Evolutionary conservation across 2,329 filamentous ascomycete species (phyloP), one percentile per base, ranked within the genome.

Genomic region (Talaromyces pinophilus): DNA sequence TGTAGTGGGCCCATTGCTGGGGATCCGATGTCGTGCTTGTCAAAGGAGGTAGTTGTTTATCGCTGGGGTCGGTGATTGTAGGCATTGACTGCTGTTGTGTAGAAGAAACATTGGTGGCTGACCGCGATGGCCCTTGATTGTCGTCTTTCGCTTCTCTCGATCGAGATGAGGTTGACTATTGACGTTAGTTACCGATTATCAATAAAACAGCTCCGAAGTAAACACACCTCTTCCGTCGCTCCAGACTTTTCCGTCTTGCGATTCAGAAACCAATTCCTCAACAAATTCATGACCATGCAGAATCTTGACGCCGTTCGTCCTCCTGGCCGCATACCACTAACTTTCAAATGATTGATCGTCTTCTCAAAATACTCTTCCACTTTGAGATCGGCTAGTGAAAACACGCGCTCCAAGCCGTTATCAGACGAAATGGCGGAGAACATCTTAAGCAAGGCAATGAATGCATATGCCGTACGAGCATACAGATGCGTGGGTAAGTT

Each of bases 371-470:
- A 90, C 63, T 86, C 81, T 69, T 87, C 84, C 17, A 85, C 80
- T 67, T 88, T 87, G 79, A 94, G 85, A 69, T 88, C 84, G 64
- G 89, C 85, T 69, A 86, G 86, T 70, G 88, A 84, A 69, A 94
- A 88, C 19, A 93, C 85, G 67, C 86, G 85, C n/a, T 87, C 88
- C 1, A 93, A 83, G 70, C 89, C 88, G 17, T 85, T 84, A 0
- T 88, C 85, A 15, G 85, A 84, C 1, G 86, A 85, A 3, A 89
- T 87, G 8, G 88, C 86, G 60, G 90, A 88, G 77, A 89, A 90
- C 68, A 93, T 85, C 76, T 92, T 92, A 74, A 92, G 89, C 44
- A 92, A 81, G 38, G 91, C 86, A 22, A 92, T 88, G 2, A 89
- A 84, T 5, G 87, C 88, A 73, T 92, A 92, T 11, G 89, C 87